phyloP scores from a whole-genome alignment of 1,284 basidiomycete genomes.

The Puccinia polysora region DNA sequence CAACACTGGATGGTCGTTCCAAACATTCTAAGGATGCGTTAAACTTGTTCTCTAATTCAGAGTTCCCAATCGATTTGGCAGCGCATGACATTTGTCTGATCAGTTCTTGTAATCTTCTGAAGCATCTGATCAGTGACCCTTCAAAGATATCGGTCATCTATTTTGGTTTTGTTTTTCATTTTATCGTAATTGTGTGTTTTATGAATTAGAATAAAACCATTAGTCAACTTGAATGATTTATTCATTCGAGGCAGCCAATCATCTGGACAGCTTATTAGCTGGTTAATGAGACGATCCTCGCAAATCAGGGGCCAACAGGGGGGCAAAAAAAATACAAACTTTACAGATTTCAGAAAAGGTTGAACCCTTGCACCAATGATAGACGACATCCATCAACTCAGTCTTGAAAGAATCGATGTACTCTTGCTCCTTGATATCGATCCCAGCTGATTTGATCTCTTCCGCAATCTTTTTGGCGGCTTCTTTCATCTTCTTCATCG shows the following conservation, averaged over 20 bases:
- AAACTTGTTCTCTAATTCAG: constrained; percentile 51
- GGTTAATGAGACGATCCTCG: not conserved
- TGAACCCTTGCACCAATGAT: constrained; percentile 96
- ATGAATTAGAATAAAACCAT: constrained; percentile 25
- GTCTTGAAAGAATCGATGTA: constrained; percentile 96
- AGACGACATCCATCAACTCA: constrained; percentile 93
- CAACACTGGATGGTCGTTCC: constrained; percentile 51
- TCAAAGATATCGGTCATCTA: constrained; percentile 52
- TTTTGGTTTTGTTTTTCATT: no score
- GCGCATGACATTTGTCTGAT: constrained; percentile 51
- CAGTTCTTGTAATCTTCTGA: constrained; percentile 52
- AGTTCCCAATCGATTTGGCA: constrained; percentile 53
- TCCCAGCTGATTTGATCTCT: constrained; percentile 86
- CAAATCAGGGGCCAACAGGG: not conserved
- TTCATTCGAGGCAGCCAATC: not conserved
- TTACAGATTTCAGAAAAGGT: constrained; percentile 95
- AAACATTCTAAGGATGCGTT: constrained; percentile 48
- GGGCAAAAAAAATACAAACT: constrained; percentile 57
- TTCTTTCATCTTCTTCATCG: constrained; percentile 90
- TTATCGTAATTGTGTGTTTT: no score
- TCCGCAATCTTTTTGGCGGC: constrained; percentile 89
- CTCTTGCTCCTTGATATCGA: constrained; percentile 83
- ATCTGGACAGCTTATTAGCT: not conserved
- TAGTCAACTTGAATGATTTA: not conserved
- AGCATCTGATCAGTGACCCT: constrained; percentile 52